Base-by-base conservation (phyloP, 257 asterid species). In the Salvia miltiorrhiza region DNA sequence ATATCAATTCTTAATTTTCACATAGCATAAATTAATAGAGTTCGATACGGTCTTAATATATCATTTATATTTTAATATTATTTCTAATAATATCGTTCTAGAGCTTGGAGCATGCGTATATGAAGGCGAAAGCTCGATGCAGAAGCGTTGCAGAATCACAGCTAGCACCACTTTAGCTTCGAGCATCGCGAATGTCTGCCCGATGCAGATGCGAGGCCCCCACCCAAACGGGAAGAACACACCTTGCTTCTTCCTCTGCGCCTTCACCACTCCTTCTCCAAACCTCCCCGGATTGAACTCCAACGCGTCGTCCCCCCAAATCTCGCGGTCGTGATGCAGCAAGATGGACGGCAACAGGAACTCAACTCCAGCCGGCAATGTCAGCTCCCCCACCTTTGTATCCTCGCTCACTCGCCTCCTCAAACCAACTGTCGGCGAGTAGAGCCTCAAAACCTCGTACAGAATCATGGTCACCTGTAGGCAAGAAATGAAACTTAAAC, bases 271-370 rank as follows among this genome's bases (percentile, higher is more conserved):
- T 44, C 85, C 85, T 60, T 69, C 74, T 0, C 76, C 39, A 37
- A 80, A 77, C 11, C 87, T 77, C 26, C 77, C 72, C 0, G 78
- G 81, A 14, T 77, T 83, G 71, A 83, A 83, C n/a, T 77, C 49
- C 69, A 69, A 16, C 0, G 54, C 82, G 9, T 79, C 86, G 5
- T 71, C 84, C 1, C 86, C 86, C 88, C 88, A 84, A 28, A 76
- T 45, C 21, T 74, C 68, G 0, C 44, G 74, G 44, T 37, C 43
- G 26, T 76, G 81, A 17, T 80, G 79, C 4, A 78, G 4, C 0
- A 68, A 11, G 23, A 80, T 49, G 2, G 12, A 2, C 21, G 77
- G 81, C 30, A 82, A 0, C 1, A 17, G 1, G 2, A 81, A 0
- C 13, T 21, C 23, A 12, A 67, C 56, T 23, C 85, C 66, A 0